Base-by-base conservation (phyloP, 2,329 filamentous ascomycete genomes). In the Fusarium tjaetaba region DNA sequence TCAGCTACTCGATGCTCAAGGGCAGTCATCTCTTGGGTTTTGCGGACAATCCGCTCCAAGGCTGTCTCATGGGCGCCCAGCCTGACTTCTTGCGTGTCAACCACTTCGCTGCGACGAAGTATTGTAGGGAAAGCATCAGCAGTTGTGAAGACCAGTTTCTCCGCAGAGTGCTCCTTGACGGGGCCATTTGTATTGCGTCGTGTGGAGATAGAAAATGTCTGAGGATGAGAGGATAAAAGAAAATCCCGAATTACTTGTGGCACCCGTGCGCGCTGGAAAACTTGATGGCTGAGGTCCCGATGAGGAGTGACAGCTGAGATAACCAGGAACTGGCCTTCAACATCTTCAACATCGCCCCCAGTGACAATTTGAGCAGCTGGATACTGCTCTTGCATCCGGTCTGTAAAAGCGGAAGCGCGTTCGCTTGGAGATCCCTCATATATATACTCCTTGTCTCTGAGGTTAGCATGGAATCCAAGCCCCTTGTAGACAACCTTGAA, bases 401-500 rank as follows among this genome's bases (percentile, higher is more conserved):
- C 95, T 4, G 94, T 94, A 77, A 98, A 98, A 9, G 91, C 91
- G 3, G 91, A 90, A 45, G 94, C 90, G 28, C 93, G 90, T 82
- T 98, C 96, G 11, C 87, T 90, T 2, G 92, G 88, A 4, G 91
- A 89, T 1, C 94, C 95, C 82, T 98, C 94, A 77, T 97, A 97
- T 62, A 98, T 92, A 81, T 94, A 98, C 67, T 96, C 92, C 83
- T 97, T 97, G 81, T 98, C 95, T 58, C 95, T 89, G 28, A 98
- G 82, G 55, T 88, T 92, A 4, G 90, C 79, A 3, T 95, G 94
- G 82, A 98, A 98, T 2, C 96, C 95, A 61, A 97, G 89, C 10
- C 96, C 96, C 78, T 92, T 94, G 85, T 96, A 98, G 18, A 92
- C 88, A 34, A 98, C 95, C 73, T 94, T 93, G 88, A 97, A 98